These are phyloP conservation scores for Coffea canephora DNA, from an alignment of 257 asterid species.

Conservation along the genomic window DNA sequence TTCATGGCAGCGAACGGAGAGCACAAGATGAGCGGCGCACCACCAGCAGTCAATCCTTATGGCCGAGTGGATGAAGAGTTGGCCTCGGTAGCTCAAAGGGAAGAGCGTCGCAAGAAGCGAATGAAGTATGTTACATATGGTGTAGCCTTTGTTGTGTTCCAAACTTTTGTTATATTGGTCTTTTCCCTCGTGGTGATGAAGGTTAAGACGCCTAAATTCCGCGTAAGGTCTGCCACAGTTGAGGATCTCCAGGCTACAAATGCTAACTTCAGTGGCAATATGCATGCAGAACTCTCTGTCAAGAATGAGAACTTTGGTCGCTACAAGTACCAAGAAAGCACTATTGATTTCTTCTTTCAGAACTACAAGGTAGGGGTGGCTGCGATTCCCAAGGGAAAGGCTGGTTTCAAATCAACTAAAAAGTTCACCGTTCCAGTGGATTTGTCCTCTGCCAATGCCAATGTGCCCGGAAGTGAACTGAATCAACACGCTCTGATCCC, in stretches of 20 bases:
- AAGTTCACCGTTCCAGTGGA: slow-evolving; percentile 19
- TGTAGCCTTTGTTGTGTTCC: slow-evolving; percentile 31
- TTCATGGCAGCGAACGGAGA: slow-evolving; percentile 4
- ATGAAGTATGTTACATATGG: slow-evolving; percentile 32
- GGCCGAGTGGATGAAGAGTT: slow-evolving; percentile 14
- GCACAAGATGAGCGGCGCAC: not conserved
- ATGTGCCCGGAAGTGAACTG: slow-evolving; percentile 21
- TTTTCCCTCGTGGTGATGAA: slow-evolving; percentile 36
- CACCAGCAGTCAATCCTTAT: slow-evolving; percentile 11
- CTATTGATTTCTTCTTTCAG: slow-evolving; percentile 29
- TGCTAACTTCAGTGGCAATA: slow-evolving; percentile 22
- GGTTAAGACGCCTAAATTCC: slow-evolving; percentile 32
- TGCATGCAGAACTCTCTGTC: slow-evolving; percentile 28
- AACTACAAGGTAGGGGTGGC: slow-evolving; percentile 30
- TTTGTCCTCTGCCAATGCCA: slow-evolving; percentile 11
- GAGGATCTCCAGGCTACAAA: not conserved
- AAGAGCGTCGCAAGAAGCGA: slow-evolving; percentile 32
- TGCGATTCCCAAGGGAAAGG: slow-evolving; percentile 17
- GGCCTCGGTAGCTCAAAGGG: slow-evolving; percentile 8
- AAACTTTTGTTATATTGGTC: slow-evolving; percentile 23
- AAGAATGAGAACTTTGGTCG: slow-evolving; percentile 49
- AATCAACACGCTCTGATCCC: slow-evolving; percentile 19
- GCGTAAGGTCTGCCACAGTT: slow-evolving; percentile 25
- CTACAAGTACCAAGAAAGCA: slow-evolving; percentile 31
- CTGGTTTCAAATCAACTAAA: slow-evolving; percentile 25